Evolutionary conservation across 208 protist genomes (phyloP).

Genomic region (Crithidia thermophila): DNA sequence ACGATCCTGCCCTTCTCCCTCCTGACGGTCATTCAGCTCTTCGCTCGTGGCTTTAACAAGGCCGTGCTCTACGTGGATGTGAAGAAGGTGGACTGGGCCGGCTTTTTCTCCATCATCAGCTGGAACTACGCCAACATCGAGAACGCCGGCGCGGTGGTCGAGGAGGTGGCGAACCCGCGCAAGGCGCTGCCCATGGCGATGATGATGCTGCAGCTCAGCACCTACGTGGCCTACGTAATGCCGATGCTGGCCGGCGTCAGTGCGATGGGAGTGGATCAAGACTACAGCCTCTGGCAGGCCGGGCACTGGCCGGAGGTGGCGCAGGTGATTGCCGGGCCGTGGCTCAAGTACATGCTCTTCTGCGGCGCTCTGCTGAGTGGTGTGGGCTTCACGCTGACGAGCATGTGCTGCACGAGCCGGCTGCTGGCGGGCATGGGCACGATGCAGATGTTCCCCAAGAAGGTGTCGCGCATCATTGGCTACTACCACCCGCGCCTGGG

Average conservation of each 20-base stretch:
- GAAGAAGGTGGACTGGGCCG: constrained; percentile 59
- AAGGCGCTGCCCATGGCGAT: constrained; percentile 58
- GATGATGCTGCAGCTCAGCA: constrained; percentile 73
- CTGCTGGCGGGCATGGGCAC: constrained; percentile 82
- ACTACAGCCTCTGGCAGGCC: constrained; percentile 70
- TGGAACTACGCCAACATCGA: constrained; percentile 92
- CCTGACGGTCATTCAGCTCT: constrained; percentile 71
- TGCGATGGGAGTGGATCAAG: constrained; percentile 60
- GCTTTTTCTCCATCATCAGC: constrained; percentile 84
- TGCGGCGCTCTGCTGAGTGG: constrained; percentile 70
- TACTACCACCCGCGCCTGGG: constrained; percentile 86
- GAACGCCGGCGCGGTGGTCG: constrained; percentile 78
- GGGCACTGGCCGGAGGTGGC: constrained; percentile 84
- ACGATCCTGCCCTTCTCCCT: constrained; percentile 73
- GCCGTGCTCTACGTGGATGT: constrained; percentile 66
- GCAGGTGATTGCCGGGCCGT: constrained; percentile 51
- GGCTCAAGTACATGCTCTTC: constrained; percentile 85
- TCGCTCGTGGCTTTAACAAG: constrained; percentile 67
- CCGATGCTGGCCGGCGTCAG: constrained; percentile 81
- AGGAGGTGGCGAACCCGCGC: constrained; percentile 76
- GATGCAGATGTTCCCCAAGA: constrained; percentile 86
- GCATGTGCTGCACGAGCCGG: constrained; percentile 86
- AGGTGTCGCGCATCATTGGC: constrained; percentile 74
- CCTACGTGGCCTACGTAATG: constrained; percentile 80
- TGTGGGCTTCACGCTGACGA: constrained; percentile 79